These are phyloP conservation scores for Ceratobasidium sp. DNA, from an alignment of 1,284 basidiomycete species.

Conservation along the genomic window DNA sequence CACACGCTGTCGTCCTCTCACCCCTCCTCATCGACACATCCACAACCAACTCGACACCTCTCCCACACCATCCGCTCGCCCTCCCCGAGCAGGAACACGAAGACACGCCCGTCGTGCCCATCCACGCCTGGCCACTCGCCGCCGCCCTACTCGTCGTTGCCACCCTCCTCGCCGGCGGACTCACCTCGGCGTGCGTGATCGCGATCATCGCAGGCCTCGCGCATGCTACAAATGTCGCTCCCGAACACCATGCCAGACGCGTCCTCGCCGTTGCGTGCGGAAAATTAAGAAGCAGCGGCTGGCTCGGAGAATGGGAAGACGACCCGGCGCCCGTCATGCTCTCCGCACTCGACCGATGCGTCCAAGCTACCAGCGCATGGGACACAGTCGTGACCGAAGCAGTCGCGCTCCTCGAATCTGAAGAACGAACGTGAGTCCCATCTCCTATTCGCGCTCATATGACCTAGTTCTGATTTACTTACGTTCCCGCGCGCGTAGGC, in stretches of 20 bases:
- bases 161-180: conserved; percentile 4
- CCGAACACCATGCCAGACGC: conserved; percentile 26
- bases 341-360: conserved; percentile 69
- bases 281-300: conserved; percentile 28
- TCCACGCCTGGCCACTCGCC: conserved; percentile 36
- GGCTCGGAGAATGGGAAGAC: conserved; percentile 36
- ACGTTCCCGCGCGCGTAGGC: conserved; percentile 35
- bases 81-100: neutral
- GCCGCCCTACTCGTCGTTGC: conserved; percentile 30
- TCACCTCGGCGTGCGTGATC: conserved; percentile 27
- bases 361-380: conserved; percentile 73
- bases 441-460: conserved; percentile 26
- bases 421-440: conserved; percentile 67
- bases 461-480: conserved; percentile 37
- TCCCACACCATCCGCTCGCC: conserved; percentile 53
- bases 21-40: conserved; percentile 66
- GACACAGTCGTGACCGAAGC: conserved; percentile 75
- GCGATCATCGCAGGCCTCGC: conserved; percentile 22
- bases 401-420: conserved; percentile 69
- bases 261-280: conserved; percentile 27
- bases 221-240: conserved; percentile 13
- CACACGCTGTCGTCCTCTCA: conserved; percentile 85
- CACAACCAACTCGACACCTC: conserved; percentile 46
- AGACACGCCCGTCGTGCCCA: neutral
- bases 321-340: conserved; percentile 56